A percentile compares a stretch with the other conserved stretches of the same genome.
Conservation (phyloP, 2,329 filamentous ascomycete species). For the Ophiostoma ulmi region DNA sequence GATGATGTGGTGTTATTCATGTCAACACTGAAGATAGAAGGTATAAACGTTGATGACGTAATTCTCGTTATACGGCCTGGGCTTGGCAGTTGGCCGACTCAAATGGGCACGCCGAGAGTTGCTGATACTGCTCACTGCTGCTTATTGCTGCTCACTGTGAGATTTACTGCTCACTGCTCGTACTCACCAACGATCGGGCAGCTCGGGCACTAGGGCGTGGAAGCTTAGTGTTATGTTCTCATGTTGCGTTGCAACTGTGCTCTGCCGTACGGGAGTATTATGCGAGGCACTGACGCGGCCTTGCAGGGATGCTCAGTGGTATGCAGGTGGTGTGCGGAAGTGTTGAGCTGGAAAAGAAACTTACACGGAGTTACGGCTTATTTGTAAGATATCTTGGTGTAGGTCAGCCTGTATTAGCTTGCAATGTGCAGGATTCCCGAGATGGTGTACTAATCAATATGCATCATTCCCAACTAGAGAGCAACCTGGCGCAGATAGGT, state of each 20-base stretch:
- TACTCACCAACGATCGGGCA: not conserved
- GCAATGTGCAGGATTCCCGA: too few species aligned
- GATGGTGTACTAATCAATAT: too few species aligned
- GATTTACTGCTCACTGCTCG: not conserved
- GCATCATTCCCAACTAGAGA: too few species aligned
- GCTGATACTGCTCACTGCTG: not conserved
- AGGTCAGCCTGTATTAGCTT: not conserved
- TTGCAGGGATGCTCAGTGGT: conserved; percentile 3
- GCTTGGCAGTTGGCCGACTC: not conserved
- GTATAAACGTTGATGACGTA: not conserved
- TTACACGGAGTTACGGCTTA: not conserved
- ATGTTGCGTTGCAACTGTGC: not conserved
- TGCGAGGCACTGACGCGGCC: conserved; percentile 14
- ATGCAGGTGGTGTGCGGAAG: not conserved
- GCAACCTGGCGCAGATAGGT: too few species aligned
- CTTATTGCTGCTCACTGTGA: not conserved
- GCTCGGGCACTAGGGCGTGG: not conserved
- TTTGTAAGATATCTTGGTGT: not conserved
- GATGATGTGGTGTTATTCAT: not conserved
- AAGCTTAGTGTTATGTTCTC: not conserved
- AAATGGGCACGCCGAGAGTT: not conserved
- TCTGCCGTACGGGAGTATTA: not conserved
- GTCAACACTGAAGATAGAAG: not conserved
- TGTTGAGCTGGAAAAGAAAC: not conserved
- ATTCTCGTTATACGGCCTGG: not conserved